Conservation (phyloP, 2,329 filamentous ascomycete species). For the Scedosporium apiospermum region DNA sequence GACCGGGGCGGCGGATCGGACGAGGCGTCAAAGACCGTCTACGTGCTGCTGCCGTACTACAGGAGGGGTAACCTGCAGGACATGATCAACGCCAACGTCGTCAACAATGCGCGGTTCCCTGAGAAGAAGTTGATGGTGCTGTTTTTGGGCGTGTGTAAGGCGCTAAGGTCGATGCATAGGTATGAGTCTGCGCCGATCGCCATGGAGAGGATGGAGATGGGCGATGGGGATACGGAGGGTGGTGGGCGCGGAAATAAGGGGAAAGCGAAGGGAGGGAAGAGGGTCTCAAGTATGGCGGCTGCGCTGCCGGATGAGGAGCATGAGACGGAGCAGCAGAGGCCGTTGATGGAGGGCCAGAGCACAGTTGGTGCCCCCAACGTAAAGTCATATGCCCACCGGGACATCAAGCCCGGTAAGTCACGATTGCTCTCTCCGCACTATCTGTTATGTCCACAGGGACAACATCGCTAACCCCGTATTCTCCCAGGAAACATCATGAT, state of each 20-base stretch:
- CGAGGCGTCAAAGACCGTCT: conserved; percentile 76
- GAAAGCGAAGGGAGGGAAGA: conserved; percentile 25
- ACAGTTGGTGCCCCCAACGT: conserved; percentile 59
- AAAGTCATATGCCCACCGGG: conserved; percentile 83
- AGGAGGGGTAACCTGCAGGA: conserved; percentile 92
- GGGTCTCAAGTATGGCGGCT: conserved; percentile 18
- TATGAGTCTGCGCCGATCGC: conserved; percentile 50
- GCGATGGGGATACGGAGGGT: conserved; percentile 26
- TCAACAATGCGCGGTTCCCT: conserved; percentile 87
- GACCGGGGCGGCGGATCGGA: conserved; percentile 53
- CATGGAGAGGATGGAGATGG: conserved; percentile 45
- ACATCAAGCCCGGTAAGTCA: conserved; percentile 83
- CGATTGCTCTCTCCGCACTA: background rate
- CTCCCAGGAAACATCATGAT: conserved; percentile 91
- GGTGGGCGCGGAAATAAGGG: conserved; percentile 27
- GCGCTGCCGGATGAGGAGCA: conserved; percentile 53
- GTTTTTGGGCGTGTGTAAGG: conserved; percentile 85
- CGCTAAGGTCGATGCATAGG: conserved; percentile 82
- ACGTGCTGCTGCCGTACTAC: conserved; percentile 94
- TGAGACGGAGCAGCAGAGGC: conserved; percentile 67
- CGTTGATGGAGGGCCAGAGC: conserved; percentile 72
- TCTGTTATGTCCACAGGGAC: background rate
- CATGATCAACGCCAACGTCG: conserved; percentile 95
- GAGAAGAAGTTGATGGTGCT: conserved; percentile 80
- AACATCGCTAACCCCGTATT: conserved; percentile 6